These are phyloP conservation scores for Alnus glutinosa DNA, from an alignment of 306 rosid genomes.

Conservation along the genomic window DNA sequence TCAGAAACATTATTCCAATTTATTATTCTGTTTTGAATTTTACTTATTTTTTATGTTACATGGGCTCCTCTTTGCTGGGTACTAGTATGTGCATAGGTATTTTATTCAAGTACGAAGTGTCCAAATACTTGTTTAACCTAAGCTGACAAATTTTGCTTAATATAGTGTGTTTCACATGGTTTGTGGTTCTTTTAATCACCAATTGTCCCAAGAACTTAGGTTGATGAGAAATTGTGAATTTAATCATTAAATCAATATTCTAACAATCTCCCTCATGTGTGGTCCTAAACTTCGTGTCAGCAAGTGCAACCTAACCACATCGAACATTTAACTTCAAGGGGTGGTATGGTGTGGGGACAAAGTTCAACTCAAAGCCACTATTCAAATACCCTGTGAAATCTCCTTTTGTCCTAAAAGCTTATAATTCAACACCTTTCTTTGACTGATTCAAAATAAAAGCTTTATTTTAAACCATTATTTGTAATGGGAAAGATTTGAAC, in stretches of 20 bases:
- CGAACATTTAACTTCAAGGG: no score
- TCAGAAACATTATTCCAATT: not conserved
- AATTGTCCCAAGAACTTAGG: no score
- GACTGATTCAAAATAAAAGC: not conserved
- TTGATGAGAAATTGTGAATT: no score
- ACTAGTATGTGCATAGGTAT: not conserved
- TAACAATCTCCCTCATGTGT: no score
- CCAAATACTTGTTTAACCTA: not conserved
- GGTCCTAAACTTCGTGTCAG: no score
- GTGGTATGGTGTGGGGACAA: no score
- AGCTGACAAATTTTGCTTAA: not conserved
- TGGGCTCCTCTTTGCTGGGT: not conserved
- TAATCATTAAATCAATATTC: no score
- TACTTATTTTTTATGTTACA: not conserved
- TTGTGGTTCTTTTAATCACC: not conserved
- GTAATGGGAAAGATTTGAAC: not conserved
- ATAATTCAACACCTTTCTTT: not conserved
- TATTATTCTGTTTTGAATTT: not conserved
- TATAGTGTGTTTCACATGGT: not conserved
- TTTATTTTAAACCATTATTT: not conserved
- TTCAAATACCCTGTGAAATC: no score
- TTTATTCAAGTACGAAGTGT: not conserved
- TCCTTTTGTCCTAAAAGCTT: no score
- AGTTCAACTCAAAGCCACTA: no score
- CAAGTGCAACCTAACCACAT: no score